Conservation (phyloP, 768 basidiomycete genomes). For the Leccinellum rugosiceps region DNA sequence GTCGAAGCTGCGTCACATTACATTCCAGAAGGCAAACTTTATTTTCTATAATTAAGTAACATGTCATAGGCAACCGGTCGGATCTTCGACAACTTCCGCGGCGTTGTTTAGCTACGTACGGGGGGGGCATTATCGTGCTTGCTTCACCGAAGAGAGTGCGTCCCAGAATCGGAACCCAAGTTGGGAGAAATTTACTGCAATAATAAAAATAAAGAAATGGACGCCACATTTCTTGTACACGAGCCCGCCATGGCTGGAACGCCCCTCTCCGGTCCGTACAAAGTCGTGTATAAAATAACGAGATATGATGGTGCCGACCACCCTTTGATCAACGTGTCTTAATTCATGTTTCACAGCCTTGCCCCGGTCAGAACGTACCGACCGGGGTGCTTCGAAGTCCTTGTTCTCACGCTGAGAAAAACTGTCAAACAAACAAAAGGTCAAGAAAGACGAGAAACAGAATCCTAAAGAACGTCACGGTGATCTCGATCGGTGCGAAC, state of each 20-base stretch:
- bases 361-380: background rate
- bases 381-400: background rate
- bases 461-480: background rate
- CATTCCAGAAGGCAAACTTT: background rate
- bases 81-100: background rate
- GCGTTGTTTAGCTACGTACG: background rate
- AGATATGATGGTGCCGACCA: too few relatives aligned
- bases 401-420: background rate
- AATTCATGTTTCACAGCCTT: background rate
- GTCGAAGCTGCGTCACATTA: background rate
- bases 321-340: background rate
- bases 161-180: background rate
- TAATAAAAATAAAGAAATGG: too few relatives aligned
- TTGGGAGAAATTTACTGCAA: too few relatives aligned
- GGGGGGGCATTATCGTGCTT: background rate
- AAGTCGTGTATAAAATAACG: background rate
- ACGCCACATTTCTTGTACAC: background rate
- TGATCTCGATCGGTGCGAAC: background rate
- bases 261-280: background rate
- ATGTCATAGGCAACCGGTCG: too few relatives aligned
- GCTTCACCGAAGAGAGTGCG: background rate
- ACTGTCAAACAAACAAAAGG: too few relatives aligned
- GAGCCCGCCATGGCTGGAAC: background rate
- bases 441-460: too few relatives aligned
- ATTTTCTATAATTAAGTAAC: background rate